Evolutionary conservation across 495 filamentous ascomycete genomes (phyloP), one percentile per base, ranked within the genome.

Genomic region (Penicillium pulvis): DNA sequence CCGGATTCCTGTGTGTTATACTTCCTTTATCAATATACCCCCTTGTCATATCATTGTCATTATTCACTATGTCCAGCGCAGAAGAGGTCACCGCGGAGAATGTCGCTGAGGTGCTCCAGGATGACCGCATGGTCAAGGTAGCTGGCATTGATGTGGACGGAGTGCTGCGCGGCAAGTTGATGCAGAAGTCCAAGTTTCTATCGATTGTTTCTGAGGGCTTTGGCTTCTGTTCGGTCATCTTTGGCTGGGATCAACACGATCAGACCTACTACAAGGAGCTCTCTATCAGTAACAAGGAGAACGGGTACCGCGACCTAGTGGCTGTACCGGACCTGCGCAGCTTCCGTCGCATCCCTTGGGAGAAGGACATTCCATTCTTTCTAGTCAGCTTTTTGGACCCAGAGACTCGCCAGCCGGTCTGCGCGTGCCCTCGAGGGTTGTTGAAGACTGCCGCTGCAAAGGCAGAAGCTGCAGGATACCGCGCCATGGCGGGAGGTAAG

Each of bases 231-330:
- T 93, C 90, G 4, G 92, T 97, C 54, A 84, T 98, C 36, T 97
- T 97, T 65, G 94, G 93, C 65, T 97, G 93, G 93, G 94, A 98
- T 63, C 96, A 97, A 90, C 93, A 97, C 74, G 94, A 98, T 66
- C 80, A 82, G 69, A 94, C 91, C 8, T 97, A 98, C 66, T 86
- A 85, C 68, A 78, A 81, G 54, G 93, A 97, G 73, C 83, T 97
- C 49, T 83, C 84, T 63, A 88, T 97, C 69, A 92, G 90, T 75
- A 97, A 96, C 72, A 88, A 90, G 69, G 87, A 92, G 61, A 98
- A 97, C 65, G 94, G 94, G 31, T 97, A 97, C 69, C 82, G 89
- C 47, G 94, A 98, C 70, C 71, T 98, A 20, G 81, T 97, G 51
- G 94, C 94, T 1, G 76, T 91, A 1, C 85, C 91, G 5, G 94